phyloP scores from a whole-genome alignment of 441 rosid species.

The Sinapis alba region DNA sequence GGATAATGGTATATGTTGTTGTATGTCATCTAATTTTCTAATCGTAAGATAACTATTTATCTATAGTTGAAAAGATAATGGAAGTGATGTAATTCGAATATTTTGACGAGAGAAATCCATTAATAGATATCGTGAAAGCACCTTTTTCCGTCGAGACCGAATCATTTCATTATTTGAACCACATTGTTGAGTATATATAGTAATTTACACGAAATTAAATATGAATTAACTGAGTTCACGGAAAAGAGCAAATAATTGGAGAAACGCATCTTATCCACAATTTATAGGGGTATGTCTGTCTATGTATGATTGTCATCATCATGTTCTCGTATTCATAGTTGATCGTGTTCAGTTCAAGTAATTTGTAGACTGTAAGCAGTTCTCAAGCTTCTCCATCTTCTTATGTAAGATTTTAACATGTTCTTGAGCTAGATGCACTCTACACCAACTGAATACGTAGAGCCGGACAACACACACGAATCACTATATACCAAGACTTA shows the following conservation, averaged over 20 bases:
- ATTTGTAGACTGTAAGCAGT: not conserved
- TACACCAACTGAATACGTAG: not conserved
- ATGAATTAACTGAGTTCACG: not conserved
- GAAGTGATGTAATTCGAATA: slow-evolving; percentile 22
- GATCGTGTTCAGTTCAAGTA: not conserved
- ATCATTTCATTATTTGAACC: not conserved
- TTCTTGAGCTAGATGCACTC: not conserved
- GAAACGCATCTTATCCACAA: not conserved
- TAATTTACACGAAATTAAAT: not conserved
- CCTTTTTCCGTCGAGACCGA: not conserved
- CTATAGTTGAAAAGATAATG: not conserved
- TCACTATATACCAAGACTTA: not conserved
- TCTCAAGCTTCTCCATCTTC: not conserved
- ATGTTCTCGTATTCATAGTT: not conserved
- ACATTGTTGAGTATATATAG: not conserved
- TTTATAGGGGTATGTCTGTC: not conserved
- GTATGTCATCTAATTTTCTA: not conserved
- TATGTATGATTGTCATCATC: not conserved
- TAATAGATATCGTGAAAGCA: not conserved
- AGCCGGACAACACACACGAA: not conserved
- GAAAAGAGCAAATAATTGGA: not conserved
- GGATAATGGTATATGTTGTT: not conserved
- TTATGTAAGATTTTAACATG: not conserved
- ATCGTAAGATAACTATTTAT: not conserved
- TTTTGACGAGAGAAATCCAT: not conserved